Evolutionary conservation across 2,329 filamentous ascomycete species (phyloP), one percentile per base, ranked within the genome.

Genomic region (Sarocladium strictum): DNA sequence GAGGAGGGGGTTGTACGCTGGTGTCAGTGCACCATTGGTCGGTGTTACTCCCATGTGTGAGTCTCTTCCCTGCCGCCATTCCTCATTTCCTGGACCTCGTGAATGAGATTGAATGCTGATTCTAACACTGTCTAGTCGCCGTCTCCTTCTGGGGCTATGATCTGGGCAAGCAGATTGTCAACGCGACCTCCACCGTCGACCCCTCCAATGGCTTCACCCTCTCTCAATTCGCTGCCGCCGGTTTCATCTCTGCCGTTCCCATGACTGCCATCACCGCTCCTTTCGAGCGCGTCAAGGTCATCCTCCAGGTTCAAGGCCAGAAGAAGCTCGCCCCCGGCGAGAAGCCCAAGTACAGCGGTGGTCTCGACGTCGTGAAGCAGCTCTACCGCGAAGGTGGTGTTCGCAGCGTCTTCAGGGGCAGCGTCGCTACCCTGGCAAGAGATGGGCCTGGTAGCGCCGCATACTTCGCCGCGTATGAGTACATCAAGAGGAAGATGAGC

Each of bases 201-300:
- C 83, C 87, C 53, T 76, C 85, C 12, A 49, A 5, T 61, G 84
- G 90, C 70, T 90, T 89, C 74, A 84, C 85, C 56, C 91, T 97
- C 66, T 87, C 78, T 41, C 94, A 99, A 72, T 85, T 95, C 72
- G 94, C 90, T 32, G 83, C 90, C 33, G 94, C 94, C 14, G 94
- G 94, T 60, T 97, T 97, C 83, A 95, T 99, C 82, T 96, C 90
- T 67, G 94, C 94, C 58, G 88, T 99, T 57, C 94, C 94, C 65
- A 96, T 96, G 90, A 99, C 94, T 3, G 74, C 90, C 72, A 97
- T 99, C 76, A 97, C 94, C n/a, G 94, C 94, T 3, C 94, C 94
- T 58, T 97, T 99, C 69, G 94, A 99, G 80, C 93, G 94, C 66
- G 91, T 99, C 63, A 99, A 99, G 75, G 93, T 99, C 55, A 91